A percentile compares a stretch with the other conserved stretches of the same genome.
These are phyloP conservation scores for Forsythia suspensa DNA, from an alignment of 257 asterid genomes.

Conservation along the genomic window DNA sequence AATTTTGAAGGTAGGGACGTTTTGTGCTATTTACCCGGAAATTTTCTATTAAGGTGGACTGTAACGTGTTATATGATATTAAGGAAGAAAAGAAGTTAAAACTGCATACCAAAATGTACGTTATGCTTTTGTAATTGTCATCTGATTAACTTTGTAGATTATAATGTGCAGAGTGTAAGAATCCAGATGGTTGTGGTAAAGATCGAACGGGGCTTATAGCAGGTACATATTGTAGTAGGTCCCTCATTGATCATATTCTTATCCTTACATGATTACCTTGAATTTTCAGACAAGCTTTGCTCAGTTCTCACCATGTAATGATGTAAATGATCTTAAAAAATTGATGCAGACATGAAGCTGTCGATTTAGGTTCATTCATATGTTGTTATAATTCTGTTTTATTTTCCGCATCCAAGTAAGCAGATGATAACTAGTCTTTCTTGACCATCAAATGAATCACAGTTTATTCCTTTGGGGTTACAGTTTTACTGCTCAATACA, in stretches of 20 bases:
- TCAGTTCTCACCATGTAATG: not conserved
- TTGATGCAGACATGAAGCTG: too few relatives aligned
- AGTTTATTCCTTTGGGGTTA: not conserved
- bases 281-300: not conserved
- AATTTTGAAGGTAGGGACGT: too few relatives aligned
- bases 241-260: not conserved
- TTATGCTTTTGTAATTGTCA: not conserved
- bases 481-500: not conserved
- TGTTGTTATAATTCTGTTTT: too few relatives aligned
- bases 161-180: slow-evolving; percentile 51
- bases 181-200: slow-evolving; percentile 64
- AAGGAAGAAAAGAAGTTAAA: too few relatives aligned
- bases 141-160: not conserved
- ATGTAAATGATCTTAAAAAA: too few relatives aligned
- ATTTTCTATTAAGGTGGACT: too few relatives aligned
- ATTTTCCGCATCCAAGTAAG: too few relatives aligned
- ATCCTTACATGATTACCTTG: not conserved
- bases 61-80: too few relatives aligned
- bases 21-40: too few relatives aligned
- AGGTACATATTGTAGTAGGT: slow-evolving; percentile 32
- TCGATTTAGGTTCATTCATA: too few relatives aligned
- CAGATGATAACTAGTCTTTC: too few relatives aligned
- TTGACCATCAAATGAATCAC: not conserved
- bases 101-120: too few relatives aligned
- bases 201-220: slow-evolving; percentile 70